Evolutionary conservation across 2,329 filamentous ascomycete species (phyloP).

Genomic region (Harringtonia lauricola): DNA sequence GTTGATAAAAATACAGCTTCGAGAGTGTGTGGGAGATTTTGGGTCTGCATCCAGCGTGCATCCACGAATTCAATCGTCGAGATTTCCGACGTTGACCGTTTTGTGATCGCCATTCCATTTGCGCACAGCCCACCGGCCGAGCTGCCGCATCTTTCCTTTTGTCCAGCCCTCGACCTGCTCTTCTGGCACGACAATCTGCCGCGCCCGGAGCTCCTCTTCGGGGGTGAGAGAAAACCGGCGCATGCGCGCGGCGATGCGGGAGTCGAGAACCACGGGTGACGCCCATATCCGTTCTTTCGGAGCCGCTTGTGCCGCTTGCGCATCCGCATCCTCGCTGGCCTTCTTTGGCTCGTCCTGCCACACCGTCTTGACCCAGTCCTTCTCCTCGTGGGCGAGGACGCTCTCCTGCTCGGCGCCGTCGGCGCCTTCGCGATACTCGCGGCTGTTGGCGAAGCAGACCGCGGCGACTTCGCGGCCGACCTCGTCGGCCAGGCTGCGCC

Average conservation of each 20-base stretch:
- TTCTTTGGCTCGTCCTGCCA: slow-evolving; percentile 36
- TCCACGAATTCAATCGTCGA: slow-evolving; percentile 10
- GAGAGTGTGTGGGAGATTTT: no score
- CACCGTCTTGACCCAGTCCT: slow-evolving; percentile 74
- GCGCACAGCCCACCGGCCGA: slow-evolving; percentile 40
- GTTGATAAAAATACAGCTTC: no score
- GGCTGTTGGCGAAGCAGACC: slow-evolving; percentile 56
- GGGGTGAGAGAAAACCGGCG: slow-evolving; percentile 58
- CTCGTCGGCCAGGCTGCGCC: slow-evolving; percentile 72
- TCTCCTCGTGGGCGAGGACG: slow-evolving; percentile 60
- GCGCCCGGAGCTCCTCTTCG: slow-evolving; percentile 59
- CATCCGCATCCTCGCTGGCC: neutral
- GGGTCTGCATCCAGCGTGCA: no score
- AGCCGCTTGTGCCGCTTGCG: slow-evolving; percentile 10
- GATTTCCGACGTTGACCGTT: slow-evolving; percentile 15
- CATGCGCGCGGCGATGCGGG: slow-evolving; percentile 69
- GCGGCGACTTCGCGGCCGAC: slow-evolving; percentile 83
- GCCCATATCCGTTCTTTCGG: slow-evolving; percentile 64
- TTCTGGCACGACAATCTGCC: slow-evolving; percentile 49
- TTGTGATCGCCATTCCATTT: slow-evolving; percentile 27
- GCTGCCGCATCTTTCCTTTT: slow-evolving; percentile 44
- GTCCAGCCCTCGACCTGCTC: slow-evolving; percentile 61
- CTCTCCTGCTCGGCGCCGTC: slow-evolving; percentile 48
- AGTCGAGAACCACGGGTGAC: slow-evolving; percentile 63
- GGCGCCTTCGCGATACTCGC: slow-evolving; percentile 35